Evolutionary conservation across 306 rosid species (phyloP).

Genomic region (Pterocarpus macrocarpus): DNA sequence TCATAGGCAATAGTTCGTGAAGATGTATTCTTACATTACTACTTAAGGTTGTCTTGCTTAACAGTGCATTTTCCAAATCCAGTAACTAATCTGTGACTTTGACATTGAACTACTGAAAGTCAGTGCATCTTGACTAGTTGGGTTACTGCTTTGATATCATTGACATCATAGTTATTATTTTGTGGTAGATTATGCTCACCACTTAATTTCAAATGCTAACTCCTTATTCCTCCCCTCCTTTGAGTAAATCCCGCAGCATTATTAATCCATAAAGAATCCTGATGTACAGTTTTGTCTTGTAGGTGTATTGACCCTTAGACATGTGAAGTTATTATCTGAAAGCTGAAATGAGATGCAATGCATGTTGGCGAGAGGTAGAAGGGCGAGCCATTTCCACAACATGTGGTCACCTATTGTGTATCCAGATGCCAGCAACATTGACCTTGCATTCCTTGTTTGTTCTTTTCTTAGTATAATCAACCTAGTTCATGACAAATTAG

Average conservation of each 20-base stretch:
- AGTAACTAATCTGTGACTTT: constrained; percentile 19
- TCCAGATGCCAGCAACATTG: constrained; percentile 52
- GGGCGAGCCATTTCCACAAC: constrained; percentile 95
- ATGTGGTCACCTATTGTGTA: constrained; percentile 95
- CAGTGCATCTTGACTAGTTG: background rate
- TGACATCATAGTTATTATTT: constrained; percentile 11
- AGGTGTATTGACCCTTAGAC: constrained; percentile 53
- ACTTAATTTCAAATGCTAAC: constrained; percentile 13
- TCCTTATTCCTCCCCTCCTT: constrained; percentile 2
- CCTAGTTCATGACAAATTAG: constrained; percentile 36
- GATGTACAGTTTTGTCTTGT: constrained; percentile 42
- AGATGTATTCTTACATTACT: constrained; percentile 19
- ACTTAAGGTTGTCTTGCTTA: constrained; percentile 24
- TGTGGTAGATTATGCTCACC: constrained; percentile 14
- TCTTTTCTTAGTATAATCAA: constrained; percentile 12
- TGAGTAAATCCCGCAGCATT: constrained; percentile 21
- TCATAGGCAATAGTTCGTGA: background rate
- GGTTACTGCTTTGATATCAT: constrained; percentile 22
- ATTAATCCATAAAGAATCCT: constrained; percentile 32
- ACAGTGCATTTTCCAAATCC: constrained; percentile 13
- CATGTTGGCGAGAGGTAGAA: constrained; percentile 97
- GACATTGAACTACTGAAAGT: constrained; percentile 8
- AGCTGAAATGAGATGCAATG: constrained; percentile 97
- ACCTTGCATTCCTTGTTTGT: constrained; percentile 2
- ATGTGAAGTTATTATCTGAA: constrained; percentile 54